Conservation (phyloP, 1,284 basidiomycete species). For the Tetrapyrgos nigripes region DNA sequence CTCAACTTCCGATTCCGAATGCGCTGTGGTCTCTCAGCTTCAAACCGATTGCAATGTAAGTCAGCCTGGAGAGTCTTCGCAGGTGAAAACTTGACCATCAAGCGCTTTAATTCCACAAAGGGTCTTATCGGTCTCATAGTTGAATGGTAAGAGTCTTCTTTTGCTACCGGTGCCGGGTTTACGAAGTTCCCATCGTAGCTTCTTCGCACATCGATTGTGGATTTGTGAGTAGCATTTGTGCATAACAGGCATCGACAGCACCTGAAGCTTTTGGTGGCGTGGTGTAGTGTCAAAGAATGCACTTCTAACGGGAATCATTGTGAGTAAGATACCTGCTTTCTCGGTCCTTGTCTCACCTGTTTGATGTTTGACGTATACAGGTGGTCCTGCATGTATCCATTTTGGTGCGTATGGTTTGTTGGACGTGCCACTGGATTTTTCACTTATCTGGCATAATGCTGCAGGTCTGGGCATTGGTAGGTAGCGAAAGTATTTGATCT, state of each 20-base stretch:
- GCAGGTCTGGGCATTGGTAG: slow-evolving; percentile 46
- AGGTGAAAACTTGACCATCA: not conserved
- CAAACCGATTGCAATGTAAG: slow-evolving; percentile 51
- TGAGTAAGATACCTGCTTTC: slow-evolving; percentile 22
- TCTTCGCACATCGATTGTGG: slow-evolving; percentile 52
- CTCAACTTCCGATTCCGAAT: not conserved
- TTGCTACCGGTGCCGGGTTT: not conserved
- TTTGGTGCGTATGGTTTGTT: slow-evolving; percentile 41
- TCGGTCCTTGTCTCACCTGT: not conserved
- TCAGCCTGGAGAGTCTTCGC: not conserved
- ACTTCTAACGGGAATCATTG: slow-evolving; percentile 41
- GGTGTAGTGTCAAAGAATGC: slow-evolving; percentile 47
- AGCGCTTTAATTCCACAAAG: slow-evolving; percentile 22
- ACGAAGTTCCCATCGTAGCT: slow-evolving; percentile 30
- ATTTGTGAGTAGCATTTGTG: slow-evolving; percentile 35
- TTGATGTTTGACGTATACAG: slow-evolving; percentile 25
- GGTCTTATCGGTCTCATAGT: slow-evolving; percentile 51
- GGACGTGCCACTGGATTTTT: not conserved
- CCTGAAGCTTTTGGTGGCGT: slow-evolving; percentile 4
- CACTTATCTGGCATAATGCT: not conserved
- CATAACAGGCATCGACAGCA: slow-evolving; percentile 2
- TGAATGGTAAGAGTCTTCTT: slow-evolving; percentile 40
- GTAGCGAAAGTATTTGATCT: slow-evolving; percentile 18
- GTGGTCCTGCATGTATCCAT: slow-evolving; percentile 42
- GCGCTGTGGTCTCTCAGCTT: too few relatives aligned